A percentile compares a stretch with the other conserved stretches of the same genome.
phyloP scores from a whole-genome alignment of 192 early-diverging fungal species.

The Backusella psychrophila region DNA sequence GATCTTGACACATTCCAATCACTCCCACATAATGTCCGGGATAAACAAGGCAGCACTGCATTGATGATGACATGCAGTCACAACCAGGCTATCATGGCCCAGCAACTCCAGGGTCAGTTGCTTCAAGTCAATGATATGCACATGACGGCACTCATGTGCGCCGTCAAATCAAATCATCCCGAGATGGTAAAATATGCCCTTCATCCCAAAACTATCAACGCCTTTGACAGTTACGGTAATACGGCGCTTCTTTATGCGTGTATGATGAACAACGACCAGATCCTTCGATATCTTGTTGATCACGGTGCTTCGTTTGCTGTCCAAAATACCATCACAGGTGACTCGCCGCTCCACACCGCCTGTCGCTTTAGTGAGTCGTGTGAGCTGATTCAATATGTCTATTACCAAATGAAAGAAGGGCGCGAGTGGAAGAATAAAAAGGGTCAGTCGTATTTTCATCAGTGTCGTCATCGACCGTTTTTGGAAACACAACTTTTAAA shows the following conservation, averaged over 20 bases:
- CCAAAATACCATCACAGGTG: not conserved
- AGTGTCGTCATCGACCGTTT: slow-evolving; percentile 23
- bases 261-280: not conserved
- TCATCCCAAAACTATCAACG: slow-evolving; percentile 20
- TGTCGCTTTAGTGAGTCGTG: not conserved
- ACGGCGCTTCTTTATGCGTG: slow-evolving; percentile 28
- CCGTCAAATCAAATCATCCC: slow-evolving; percentile 26
- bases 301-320: not conserved
- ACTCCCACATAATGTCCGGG: slow-evolving; percentile 33
- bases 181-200: slow-evolving; percentile 21
- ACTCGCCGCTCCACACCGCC: not conserved
- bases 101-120: slow-evolving; percentile 20
- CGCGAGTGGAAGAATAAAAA: slow-evolving; percentile 30
- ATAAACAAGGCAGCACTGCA: slow-evolving; percentile 38
- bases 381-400: not conserved
- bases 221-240: slow-evolving; percentile 40
- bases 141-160: slow-evolving; percentile 41
- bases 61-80: slow-evolving; percentile 39
- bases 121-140: slow-evolving; percentile 34
- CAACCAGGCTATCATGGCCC: slow-evolving; percentile 26
- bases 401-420: not conserved
- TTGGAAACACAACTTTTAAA: slow-evolving; percentile 16
- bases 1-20: slow-evolving; percentile 19
- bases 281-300: not conserved
- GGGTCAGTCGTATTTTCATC: slow-evolving; percentile 41